These are phyloP conservation scores for Conticribra guillardii DNA, from an alignment of 108 stramenopile genomes.

Conservation along the genomic window DNA sequence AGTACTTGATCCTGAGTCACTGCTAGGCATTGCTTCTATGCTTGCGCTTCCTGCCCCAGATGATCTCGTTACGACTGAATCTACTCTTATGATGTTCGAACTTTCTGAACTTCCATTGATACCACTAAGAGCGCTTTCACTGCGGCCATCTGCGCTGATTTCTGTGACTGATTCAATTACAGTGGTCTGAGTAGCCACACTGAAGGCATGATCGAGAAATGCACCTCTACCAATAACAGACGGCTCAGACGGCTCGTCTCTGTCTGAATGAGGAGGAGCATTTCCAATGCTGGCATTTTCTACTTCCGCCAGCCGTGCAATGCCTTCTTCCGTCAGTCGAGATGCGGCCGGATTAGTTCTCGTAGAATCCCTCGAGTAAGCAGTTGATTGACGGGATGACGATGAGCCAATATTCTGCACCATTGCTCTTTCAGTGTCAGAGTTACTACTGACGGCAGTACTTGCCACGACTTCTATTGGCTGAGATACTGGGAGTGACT, in stretches of 20 bases:
- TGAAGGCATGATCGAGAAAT: conserved; percentile 37
- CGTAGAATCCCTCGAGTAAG: not conserved
- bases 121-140: not conserved
- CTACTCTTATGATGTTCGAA: conserved; percentile 22
- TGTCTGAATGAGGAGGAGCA: conserved; percentile 66
- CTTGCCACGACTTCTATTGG: no score
- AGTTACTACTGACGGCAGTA: no score
- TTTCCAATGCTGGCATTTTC: conserved; percentile 76
- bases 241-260: conserved; percentile 54
- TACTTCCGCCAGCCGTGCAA: conserved; percentile 72
- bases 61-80: not conserved
- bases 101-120: conserved; percentile 11
- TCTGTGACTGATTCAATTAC: conserved; percentile 30
- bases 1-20: not conserved
- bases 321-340: conserved; percentile 71
- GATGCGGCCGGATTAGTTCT: conserved; percentile 49
- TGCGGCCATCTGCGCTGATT: conserved; percentile 16
- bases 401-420: not conserved
- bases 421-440: no score
- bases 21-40: conserved; percentile 15
- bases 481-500: no score
- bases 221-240: conserved; percentile 54
- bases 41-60: conserved; percentile 11
- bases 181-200: conserved; percentile 36
- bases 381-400: conserved; percentile 1